A percentile compares a stretch with the other conserved stretches of the same genome.
Conservation (phyloP, 352 stramenopile genomes). For the Globisporangium acanthophoron region DNA sequence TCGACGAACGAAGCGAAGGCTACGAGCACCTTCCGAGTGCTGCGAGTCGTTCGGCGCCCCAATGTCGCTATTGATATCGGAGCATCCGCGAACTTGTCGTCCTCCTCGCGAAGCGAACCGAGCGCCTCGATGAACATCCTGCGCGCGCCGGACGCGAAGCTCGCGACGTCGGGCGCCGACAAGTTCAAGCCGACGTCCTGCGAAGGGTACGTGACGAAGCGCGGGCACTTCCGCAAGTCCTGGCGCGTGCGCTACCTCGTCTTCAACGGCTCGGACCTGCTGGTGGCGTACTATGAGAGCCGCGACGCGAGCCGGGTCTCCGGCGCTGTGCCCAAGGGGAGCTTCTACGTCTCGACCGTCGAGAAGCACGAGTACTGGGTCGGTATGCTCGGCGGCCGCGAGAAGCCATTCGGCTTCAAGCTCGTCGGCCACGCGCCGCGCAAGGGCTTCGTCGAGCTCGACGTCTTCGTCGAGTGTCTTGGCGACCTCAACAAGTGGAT, state of each 20-base stretch:
- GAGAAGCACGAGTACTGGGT: slow-evolving; percentile 79
- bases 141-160: slow-evolving; percentile 28
- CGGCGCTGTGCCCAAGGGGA: slow-evolving; percentile 37
- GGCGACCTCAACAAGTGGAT: slow-evolving; percentile 72
- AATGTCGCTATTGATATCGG: not conserved
- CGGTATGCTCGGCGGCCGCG: slow-evolving; percentile 51
- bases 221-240: slow-evolving; percentile 79
- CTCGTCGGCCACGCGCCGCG: slow-evolving; percentile 72
- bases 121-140: slow-evolving; percentile 41
- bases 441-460: slow-evolving; percentile 76
- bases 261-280: slow-evolving; percentile 62
- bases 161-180: slow-evolving; percentile 16
- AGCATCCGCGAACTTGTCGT: not conserved
- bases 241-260: slow-evolving; percentile 78
- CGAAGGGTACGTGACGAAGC: slow-evolving; percentile 85
- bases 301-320: slow-evolving; percentile 39
- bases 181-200: slow-evolving; percentile 64
- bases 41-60: no score
- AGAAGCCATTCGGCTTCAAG: slow-evolving; percentile 83
- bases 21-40: no score
- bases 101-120: no score
- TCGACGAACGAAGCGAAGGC: not conserved
- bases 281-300: slow-evolving; percentile 75
- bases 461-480: slow-evolving; percentile 68
- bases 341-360: slow-evolving; percentile 71